These are phyloP conservation scores for Azolla pinnata DNA, from an alignment of 75 land plant genomes.

Conservation along the genomic window DNA sequence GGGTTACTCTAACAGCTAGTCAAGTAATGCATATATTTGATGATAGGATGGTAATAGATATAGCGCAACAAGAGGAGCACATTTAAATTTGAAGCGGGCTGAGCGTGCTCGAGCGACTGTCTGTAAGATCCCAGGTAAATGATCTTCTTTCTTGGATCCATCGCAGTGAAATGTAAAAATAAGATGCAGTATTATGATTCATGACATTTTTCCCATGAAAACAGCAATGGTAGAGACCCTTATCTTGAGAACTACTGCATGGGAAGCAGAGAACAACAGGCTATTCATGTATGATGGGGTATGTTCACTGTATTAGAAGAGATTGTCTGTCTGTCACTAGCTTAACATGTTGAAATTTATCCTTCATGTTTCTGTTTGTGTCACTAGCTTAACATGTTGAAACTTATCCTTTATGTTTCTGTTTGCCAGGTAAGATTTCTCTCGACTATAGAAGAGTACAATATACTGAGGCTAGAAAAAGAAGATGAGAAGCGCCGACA, in stretches of 20 bases:
- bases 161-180: no score
- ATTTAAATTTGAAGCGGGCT: slow-evolving; percentile 78
- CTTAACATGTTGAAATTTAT: not conserved
- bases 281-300: slow-evolving; percentile 61
- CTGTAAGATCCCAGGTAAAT: slow-evolving; percentile 68
- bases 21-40: not conserved
- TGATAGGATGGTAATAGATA: slow-evolving; percentile 81
- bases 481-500: slow-evolving; percentile 22
- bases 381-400: not conserved
- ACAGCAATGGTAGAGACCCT: slow-evolving; percentile 67
- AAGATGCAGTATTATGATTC: no score
- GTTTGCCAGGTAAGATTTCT: slow-evolving; percentile 11
- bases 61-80: slow-evolving; percentile 78
- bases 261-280: slow-evolving; percentile 53
- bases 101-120: slow-evolving; percentile 71
- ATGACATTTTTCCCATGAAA: no score
- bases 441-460: slow-evolving; percentile 28
- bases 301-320: not conserved
- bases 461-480: slow-evolving; percentile 18
- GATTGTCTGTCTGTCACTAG: not conserved
- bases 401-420: not conserved
- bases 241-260: slow-evolving; percentile 35
- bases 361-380: not conserved
- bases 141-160: no score
- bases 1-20: not conserved